phyloP scores from a whole-genome alignment of 1,139 yeast species.

The Scheffersomyces insectosa region DNA sequence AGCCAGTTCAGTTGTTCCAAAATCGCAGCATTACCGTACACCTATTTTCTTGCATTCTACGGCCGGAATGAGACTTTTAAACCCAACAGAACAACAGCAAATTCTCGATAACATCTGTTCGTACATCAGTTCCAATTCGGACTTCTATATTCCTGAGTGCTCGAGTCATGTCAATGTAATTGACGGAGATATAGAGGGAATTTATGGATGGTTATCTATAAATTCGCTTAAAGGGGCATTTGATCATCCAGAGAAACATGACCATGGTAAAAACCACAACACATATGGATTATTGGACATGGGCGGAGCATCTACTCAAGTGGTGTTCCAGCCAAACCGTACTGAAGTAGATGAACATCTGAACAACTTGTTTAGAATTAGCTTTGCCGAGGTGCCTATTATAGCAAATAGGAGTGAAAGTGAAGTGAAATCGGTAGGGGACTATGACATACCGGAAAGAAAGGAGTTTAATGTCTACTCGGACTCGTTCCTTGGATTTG shows the following conservation, averaged over 20 bases:
- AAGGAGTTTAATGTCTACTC: constrained; percentile 58
- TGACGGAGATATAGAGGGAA: constrained; percentile 77
- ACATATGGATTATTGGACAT: constrained; percentile 78
- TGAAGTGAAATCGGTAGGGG: neutral
- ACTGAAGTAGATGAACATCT: constrained; percentile 56
- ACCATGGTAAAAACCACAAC: constrained; percentile 53
- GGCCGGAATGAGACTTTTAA: constrained; percentile 74
- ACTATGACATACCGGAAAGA: constrained; percentile 5
- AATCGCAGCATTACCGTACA: constrained; percentile 65
- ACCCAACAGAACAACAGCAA: constrained; percentile 52
- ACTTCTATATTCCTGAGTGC: constrained; percentile 62
- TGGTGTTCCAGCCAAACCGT: constrained; percentile 70
- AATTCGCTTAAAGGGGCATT: constrained; percentile 67
- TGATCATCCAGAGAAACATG: constrained; percentile 48
- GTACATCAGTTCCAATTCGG: constrained; percentile 52
- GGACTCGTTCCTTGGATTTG: constrained; percentile 75
- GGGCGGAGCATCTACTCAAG: constrained; percentile 90
- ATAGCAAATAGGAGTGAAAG: neutral
- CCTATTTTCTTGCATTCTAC: constrained; percentile 80
- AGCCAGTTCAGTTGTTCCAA: constrained; percentile 64
- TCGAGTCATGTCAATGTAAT: constrained; percentile 63
- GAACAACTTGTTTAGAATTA: constrained; percentile 54
- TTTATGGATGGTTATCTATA: constrained; percentile 80
- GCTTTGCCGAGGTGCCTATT: constrained; percentile 42
- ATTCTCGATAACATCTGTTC: constrained; percentile 57